Evolutionary conservation across 371 early-diverging fungal genomes (phyloP), one percentile per base, ranked within the genome.

Genomic region (Mortierella sp.): DNA sequence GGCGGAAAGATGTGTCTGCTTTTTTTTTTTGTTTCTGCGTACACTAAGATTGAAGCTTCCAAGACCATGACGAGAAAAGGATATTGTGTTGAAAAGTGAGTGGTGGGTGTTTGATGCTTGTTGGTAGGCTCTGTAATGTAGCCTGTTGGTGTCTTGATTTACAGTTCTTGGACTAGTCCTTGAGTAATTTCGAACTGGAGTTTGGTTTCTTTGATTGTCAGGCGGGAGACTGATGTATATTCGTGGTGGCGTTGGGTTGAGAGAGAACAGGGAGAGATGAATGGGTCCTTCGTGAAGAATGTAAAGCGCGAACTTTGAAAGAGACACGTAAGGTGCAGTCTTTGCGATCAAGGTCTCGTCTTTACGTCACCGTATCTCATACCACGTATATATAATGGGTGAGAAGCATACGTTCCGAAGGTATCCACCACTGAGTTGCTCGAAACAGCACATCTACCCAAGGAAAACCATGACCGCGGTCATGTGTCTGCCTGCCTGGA

Each of bases 41-140:
- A 89, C 90, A 91, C 85, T 64, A 92, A 64, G 62, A 92, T 86
- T 41, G 91, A 88, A 41, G 93, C 93, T 72, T 92, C 92, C 53
- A 92, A 80, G 55, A 90, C 89, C 92, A 91, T 92, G 78, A 56
- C 48, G 30, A 34, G 30, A 54, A 39, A 24, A n/a, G n/a, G n/a
- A n/a, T n/a, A n/a, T n/a, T n/a, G n/a, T n/a, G n/a, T n/a, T n/a
- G n/a, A n/a, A n/a, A n/a, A n/a, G n/a, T n/a, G n/a, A n/a, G n/a
- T n/a, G n/a, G n/a, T n/a, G n/a, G n/a, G n/a, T n/a, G n/a, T n/a
- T n/a, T n/a, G n/a, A n/a, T n/a, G n/a, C n/a, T n/a, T n/a, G n/a
- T n/a, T n/a, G n/a, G n/a, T n/a, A n/a, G n/a, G n/a, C n/a, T n/a
- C n/a, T n/a, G n/a, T n/a, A n/a, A n/a, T n/a, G n/a, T n/a, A n/a